Conservation (phyloP, 805 yeast species). For the Saccharomycopsis amapae region DNA sequence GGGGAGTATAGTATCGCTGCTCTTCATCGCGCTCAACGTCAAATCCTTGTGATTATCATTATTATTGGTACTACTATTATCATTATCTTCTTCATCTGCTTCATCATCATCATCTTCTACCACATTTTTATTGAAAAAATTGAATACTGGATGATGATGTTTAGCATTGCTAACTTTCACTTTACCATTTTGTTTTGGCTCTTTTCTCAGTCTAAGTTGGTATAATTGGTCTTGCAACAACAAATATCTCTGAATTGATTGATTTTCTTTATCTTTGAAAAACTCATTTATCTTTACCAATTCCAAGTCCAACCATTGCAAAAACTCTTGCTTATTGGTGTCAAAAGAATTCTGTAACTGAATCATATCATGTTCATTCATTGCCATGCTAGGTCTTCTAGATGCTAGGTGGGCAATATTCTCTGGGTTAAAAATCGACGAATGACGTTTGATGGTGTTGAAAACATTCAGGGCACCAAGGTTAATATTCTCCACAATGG, state of each 20-base stretch:
- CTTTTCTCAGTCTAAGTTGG: constrained; percentile 50
- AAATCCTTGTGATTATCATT: background rate
- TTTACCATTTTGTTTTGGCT: constrained; percentile 22
- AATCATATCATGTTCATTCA: constrained; percentile 1
- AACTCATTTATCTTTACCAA: constrained; percentile 53
- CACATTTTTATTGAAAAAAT: too few relatives aligned
- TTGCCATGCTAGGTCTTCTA: background rate
- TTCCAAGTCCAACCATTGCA: constrained; percentile 62
- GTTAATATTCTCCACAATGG: constrained; percentile 25
- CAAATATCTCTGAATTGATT: constrained; percentile 50
- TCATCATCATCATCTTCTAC: constrained; percentile 11
- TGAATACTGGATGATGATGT: background rate
- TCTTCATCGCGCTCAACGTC: too few relatives aligned
- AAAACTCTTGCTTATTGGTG: constrained; percentile 42
- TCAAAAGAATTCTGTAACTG: constrained; percentile 21
- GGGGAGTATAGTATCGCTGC: too few relatives aligned
- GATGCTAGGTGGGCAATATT: too few relatives aligned
- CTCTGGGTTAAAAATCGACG: too few relatives aligned
- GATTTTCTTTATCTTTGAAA: constrained; percentile 53
- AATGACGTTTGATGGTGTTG: constrained; percentile 8
- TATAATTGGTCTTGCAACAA: constrained; percentile 62
- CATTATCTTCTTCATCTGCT: background rate
- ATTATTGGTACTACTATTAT: background rate
- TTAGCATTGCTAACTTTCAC: background rate
- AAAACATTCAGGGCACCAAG: constrained; percentile 19